Percentiles rank a stretch among this genome's conserved stretches.
phyloP scores from a whole-genome alignment of 208 protist species.

The Crithidia bombi region DNA sequence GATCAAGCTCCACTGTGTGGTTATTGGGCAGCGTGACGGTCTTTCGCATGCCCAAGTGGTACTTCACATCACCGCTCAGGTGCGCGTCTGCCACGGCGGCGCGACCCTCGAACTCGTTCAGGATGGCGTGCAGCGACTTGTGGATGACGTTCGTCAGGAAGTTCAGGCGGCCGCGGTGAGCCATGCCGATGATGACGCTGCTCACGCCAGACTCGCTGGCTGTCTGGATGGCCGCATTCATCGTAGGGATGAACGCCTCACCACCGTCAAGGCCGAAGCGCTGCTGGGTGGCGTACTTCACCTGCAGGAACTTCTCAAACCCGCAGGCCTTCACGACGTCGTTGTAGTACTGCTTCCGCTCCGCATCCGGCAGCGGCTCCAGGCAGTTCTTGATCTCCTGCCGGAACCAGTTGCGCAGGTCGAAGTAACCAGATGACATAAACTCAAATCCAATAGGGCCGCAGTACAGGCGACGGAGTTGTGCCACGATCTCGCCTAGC shows the following conservation, averaged over 20 bases:
- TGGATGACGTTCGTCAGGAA: slow-evolving; percentile 96
- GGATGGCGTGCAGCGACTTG: slow-evolving; percentile 91
- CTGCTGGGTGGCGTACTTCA: slow-evolving; percentile 95
- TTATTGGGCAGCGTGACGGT: slow-evolving; percentile 69
- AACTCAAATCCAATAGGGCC: slow-evolving; percentile 96
- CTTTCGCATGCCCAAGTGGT: slow-evolving; percentile 95
- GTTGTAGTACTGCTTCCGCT: slow-evolving; percentile 70
- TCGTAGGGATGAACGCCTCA: slow-evolving; percentile 96
- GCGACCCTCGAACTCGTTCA: slow-evolving; percentile 92
- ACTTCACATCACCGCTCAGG: slow-evolving; percentile 96
- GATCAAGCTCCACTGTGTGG: slow-evolving; percentile 93
- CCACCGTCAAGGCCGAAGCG: slow-evolving; percentile 97
- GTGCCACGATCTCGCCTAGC: slow-evolving; percentile 74
- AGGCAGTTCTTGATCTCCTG: slow-evolving; percentile 86
- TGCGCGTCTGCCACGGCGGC: slow-evolving; percentile 41
- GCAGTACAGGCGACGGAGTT: slow-evolving; percentile 89
- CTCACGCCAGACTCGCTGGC: slow-evolving; percentile 87
- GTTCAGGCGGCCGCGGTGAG: slow-evolving; percentile 97
- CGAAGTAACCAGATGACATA: slow-evolving; percentile 95
- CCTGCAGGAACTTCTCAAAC: slow-evolving; percentile 94
- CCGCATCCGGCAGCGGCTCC: slow-evolving; percentile 51
- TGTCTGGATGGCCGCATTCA: slow-evolving; percentile 93
- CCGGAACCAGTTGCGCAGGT: slow-evolving; percentile 96
- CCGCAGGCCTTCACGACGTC: slow-evolving; percentile 92
- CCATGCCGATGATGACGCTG: slow-evolving; percentile 97